Conservation (phyloP, 1,139 yeast species). For the Pichia sp. region DNA sequence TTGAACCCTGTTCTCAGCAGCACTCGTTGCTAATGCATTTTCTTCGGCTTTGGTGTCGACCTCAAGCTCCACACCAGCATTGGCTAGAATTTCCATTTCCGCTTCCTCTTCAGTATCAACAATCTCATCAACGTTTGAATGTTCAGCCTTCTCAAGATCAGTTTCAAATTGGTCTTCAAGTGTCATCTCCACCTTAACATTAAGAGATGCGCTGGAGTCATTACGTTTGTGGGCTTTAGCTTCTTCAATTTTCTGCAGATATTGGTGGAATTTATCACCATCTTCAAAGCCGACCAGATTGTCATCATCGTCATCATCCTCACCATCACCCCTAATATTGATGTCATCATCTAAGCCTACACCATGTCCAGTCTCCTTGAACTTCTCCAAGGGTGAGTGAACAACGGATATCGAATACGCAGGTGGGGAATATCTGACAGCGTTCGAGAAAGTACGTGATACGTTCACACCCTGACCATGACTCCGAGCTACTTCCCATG, state of each 20-base stretch:
- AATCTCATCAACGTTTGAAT: too few species aligned
- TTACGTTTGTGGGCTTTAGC: neutral
- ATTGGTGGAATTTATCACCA: slow-evolving; percentile 20
- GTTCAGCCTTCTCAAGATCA: slow-evolving; percentile 4
- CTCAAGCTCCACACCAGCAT: too few species aligned
- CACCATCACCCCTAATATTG: slow-evolving; percentile 1
- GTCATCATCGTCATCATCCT: slow-evolving; percentile 1
- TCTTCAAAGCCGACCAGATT: slow-evolving; percentile 20
- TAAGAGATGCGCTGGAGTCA: neutral
- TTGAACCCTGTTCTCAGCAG: slow-evolving; percentile 9
- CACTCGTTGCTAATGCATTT: neutral
- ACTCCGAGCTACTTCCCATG: slow-evolving; percentile 32
- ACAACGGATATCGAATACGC: slow-evolving; percentile 12
- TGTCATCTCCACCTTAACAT: slow-evolving; percentile 3
- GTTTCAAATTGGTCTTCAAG: slow-evolving; percentile 5
- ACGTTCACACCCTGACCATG: neutral
- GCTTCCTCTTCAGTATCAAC: too few species aligned
- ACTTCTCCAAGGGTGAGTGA: slow-evolving; percentile 1
- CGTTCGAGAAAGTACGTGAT: slow-evolving; percentile 17
- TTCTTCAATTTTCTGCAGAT: slow-evolving; percentile 13
- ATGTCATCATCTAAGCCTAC: neutral
- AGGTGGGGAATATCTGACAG: slow-evolving; percentile 13
- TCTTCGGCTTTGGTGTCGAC: slow-evolving; percentile 1
- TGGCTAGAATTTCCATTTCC: too few species aligned
- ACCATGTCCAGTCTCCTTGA: too few species aligned